Base-by-base conservation (phyloP, 306 rosid genomes). In the Quercus robur region DNA sequence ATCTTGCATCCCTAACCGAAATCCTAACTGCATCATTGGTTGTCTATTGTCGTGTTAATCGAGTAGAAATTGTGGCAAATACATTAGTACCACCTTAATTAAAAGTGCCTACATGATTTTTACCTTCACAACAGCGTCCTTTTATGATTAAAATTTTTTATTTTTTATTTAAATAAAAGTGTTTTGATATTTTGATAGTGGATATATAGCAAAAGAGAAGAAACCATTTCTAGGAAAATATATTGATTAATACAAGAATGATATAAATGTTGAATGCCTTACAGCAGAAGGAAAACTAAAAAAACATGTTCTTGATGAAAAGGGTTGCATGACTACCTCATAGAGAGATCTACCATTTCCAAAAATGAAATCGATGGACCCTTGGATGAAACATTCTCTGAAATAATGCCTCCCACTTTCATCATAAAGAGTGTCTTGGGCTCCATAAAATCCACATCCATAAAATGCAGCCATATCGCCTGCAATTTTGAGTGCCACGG, bases 371-470 rank as follows among this genome's bases (percentile, higher is more conserved):
- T 94, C 97, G 54, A 92, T 92, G 70, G 97, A 91, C 6, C 98
- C 98, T 92, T 87, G 85, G 63, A 92, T 92, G 79, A 92, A 91
- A 76, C 95, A 94, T 59, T 88, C 85, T 54, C 81, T 84, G 57
- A 86, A 94, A 51, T 92, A 94, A 86, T 92, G 98, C 55, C 91
- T 91, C 35, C 97, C 98, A 51, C 1, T 31, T 10, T 92, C 94
- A 79, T 94, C 98, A 81, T 86, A 75, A 20, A 90, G 89, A 1
- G 97, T 94, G 88, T 94, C 98, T 57, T 92, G 97, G 1, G 90
- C 93, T 55, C 98, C 97, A 83, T 89, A 92, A 44, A 94, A 88
- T n/a, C 98, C 97, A 73, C 94, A 91, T 10, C 93, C 92, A 78
- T 90, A 88, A 75, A 92, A 94, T 66, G 97, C 94, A 3, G 74